Base-by-base conservation (phyloP, 2,329 filamentous ascomycete genomes). In the Fusarium proliferatum region DNA sequence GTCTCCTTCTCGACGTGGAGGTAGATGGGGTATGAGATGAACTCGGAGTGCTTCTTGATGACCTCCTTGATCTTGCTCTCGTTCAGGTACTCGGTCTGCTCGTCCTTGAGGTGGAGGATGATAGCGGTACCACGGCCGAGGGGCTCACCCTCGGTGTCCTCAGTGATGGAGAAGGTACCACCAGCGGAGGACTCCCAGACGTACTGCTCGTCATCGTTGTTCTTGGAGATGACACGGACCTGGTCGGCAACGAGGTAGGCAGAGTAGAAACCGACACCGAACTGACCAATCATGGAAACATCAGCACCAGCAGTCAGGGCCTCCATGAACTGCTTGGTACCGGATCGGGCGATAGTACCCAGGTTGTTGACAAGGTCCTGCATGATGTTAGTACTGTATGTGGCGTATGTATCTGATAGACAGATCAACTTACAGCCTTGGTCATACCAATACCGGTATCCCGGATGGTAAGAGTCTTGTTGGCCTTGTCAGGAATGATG, bases 1-100 rank as follows among this genome's bases (percentile, higher is more conserved):
- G 92, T 95, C 94, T 99, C 96, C 93, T 99, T 99, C 85, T 93
- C 87, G 82, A 99, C 95, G 89, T 99, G 96, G 79, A 99, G 96
- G 91, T 98, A 99, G 93, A 99, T 99, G 83, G 96, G 96, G 91
- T 99, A 99, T 58, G 96, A 98, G 89, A 99, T 99, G 91, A 99
- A 99, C 89, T 99, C 96, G 84, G 96, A 98, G 93, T 99, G 96
- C 94, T 99, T 99, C 95, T 98, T 98, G 90, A 99, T 95, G 78
- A 99, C 96, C 90, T 99, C 96, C 94, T 99, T 99, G 90, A 99
- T 93, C 91, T 96, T 96, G 90, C 90, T 90, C 93, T 99, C 96
- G 87, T 98, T 97, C 79, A 98, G 90, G 92, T 97, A 99, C 86
- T 98, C 96, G 77, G 89, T 89, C 90, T 99, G 96, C 91, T 99